These are phyloP conservation scores for Aspergillus sclerotialis DNA, from an alignment of 2,329 filamentous ascomycete species.

Conservation along the genomic window DNA sequence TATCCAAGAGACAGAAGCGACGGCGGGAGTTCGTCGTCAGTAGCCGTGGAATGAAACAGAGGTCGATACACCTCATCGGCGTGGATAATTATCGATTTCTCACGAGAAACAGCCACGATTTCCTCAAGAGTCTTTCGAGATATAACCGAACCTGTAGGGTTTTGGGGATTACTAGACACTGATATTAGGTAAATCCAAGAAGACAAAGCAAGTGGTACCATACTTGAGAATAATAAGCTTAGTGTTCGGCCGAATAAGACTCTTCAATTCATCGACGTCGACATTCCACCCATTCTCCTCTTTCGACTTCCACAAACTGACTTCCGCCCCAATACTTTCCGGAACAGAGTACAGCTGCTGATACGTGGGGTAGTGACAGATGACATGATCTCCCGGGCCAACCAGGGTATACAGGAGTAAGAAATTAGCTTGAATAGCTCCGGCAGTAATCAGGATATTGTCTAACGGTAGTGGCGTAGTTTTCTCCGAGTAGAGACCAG, in stretches of 20 bases:
- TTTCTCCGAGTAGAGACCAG: conserved; percentile 56
- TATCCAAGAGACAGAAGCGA: conserved; percentile 68
- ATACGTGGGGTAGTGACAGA: conserved; percentile 82
- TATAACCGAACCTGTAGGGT: conserved; percentile 69
- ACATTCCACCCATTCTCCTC: conserved; percentile 60
- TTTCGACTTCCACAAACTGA: conserved; percentile 67
- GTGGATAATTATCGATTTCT: conserved; percentile 59
- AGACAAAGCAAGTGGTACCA: conserved; percentile 2
- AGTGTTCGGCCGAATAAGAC: conserved; percentile 47
- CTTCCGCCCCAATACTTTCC: conserved; percentile 65
- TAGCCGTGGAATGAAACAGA: conserved; percentile 64
- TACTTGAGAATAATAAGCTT: conserved; percentile 58
- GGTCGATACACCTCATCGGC: conserved; percentile 80
- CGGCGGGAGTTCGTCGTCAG: conserved; percentile 52
- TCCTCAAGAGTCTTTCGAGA: conserved; percentile 53
- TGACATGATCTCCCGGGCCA: conserved; percentile 69
- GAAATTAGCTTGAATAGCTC: conserved; percentile 80
- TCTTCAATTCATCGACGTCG: conserved; percentile 58
- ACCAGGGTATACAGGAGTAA: conserved; percentile 68
- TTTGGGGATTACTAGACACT: conserved; percentile 59
- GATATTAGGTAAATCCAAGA: not conserved
- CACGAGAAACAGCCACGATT: conserved; percentile 57
- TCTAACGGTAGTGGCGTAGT: conserved; percentile 45
- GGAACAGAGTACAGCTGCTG: conserved; percentile 77
- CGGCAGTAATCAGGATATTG: conserved; percentile 68